A percentile compares a stretch with the other conserved stretches of the same genome.
Evolutionary conservation across 345 rosid species (phyloP).

Genomic region (Eutrema yunnanense): DNA sequence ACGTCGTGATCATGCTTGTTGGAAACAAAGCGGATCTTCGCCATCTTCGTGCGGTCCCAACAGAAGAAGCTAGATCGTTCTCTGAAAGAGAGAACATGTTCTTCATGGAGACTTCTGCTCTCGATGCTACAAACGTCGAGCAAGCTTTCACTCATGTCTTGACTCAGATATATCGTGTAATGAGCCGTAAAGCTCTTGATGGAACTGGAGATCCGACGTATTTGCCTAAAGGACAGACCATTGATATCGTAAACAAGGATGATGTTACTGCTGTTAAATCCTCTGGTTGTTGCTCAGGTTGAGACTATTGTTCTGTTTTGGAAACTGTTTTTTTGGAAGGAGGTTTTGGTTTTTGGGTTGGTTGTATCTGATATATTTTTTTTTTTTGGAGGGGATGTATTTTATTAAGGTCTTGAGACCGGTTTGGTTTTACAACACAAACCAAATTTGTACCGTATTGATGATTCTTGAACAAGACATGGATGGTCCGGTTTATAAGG

Average conservation of each 20-base stretch:
- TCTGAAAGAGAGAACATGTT: constrained; percentile 42
- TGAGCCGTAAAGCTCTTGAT: constrained; percentile 47
- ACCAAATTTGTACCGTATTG: background rate
- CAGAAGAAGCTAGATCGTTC: constrained; percentile 40
- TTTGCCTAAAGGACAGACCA: constrained; percentile 45
- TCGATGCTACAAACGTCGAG: constrained; percentile 49
- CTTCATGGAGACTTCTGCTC: constrained; percentile 55
- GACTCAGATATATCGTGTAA: constrained; percentile 42
- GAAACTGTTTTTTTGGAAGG: background rate
- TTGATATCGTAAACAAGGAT: constrained; percentile 39
- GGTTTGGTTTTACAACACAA: constrained; percentile 8
- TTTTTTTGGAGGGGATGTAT: background rate
- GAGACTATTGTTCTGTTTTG: background rate
- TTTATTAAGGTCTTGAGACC: constrained; percentile 1
- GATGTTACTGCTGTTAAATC: constrained; percentile 51
- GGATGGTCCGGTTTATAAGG: constrained; percentile 1
- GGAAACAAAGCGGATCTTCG: constrained; percentile 54
- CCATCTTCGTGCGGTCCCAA: constrained; percentile 41
- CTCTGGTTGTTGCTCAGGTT: constrained; percentile 41
- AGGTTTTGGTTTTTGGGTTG: constrained; percentile 3
- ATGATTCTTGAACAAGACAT: background rate
- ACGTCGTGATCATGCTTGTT: constrained; percentile 51
- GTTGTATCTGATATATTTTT: background rate
- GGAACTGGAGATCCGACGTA: constrained; percentile 36
- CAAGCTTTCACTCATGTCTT: constrained; percentile 49